Conservation (phyloP, 371 early-diverging fungal genomes). For the Batkoa obscura region DNA sequence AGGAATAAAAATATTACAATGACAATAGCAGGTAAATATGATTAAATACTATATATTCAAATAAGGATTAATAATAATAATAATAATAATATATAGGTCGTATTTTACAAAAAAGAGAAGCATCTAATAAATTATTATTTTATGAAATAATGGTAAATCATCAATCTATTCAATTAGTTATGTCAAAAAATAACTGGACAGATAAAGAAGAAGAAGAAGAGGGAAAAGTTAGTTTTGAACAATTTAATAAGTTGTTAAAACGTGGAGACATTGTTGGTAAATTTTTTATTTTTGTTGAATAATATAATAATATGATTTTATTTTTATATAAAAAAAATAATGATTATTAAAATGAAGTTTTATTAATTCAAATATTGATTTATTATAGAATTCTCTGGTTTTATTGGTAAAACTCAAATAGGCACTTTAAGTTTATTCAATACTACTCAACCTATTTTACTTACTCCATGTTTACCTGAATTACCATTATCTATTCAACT, state of each 20-base stretch:
- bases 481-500: conserved; percentile 35
- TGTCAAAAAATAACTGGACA: neutral
- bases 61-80: no score
- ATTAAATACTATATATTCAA: no score
- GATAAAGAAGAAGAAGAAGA: neutral
- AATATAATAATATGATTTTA: no score
- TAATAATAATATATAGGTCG: neutral
- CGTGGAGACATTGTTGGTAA: conserved; percentile 97
- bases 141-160: neutral
- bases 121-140: neutral
- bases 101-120: neutral
- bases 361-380: neutral
- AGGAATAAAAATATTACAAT: no score
- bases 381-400: conserved; percentile 23
- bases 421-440: conserved; percentile 93
- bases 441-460: conserved; percentile 32
- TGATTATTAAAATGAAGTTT: no score
- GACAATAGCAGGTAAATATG: no score
- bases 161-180: neutral
- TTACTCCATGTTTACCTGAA: conserved; percentile 82
- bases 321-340: no score
- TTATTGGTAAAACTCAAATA: conserved; percentile 18
- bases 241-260: conserved; percentile 21
- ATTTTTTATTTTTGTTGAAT: neutral
- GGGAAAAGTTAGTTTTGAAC: neutral